phyloP scores from a whole-genome alignment of 345 rosid genomes.

The Pugionium dolabratum region DNA sequence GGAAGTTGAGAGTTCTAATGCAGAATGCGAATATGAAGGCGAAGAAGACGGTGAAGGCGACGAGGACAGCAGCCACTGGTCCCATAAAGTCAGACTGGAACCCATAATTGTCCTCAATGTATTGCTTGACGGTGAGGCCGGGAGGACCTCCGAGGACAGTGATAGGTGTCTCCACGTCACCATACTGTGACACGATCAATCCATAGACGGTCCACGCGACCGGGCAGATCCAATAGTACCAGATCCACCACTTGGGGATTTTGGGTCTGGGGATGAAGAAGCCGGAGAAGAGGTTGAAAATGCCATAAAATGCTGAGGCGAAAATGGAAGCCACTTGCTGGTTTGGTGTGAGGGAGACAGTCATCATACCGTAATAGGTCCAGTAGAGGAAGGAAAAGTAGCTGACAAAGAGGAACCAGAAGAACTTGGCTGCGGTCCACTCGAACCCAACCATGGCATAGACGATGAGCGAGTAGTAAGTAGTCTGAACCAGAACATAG shows the following conservation, averaged over 20 bases:
- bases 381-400: conserved; percentile 87
- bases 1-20: conserved; percentile 80
- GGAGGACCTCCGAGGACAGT: conserved; percentile 37
- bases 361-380: conserved; percentile 97
- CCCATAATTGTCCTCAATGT: conserved; percentile 53
- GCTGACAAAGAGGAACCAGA: conserved; percentile 71
- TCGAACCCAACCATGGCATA: conserved; percentile 73
- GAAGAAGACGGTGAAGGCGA: conserved; percentile 59
- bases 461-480: conserved; percentile 62
- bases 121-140: conserved; percentile 41
- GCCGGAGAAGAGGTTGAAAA: conserved; percentile 84
- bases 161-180: conserved; percentile 48
- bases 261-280: conserved; percentile 89
- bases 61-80: conserved; percentile 60
- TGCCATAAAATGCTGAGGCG: conserved; percentile 65
- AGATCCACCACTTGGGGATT: conserved; percentile 83
- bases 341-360: conserved; percentile 81
- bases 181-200: conserved; percentile 60
- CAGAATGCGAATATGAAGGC: conserved; percentile 73
- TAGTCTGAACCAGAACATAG: conserved; percentile 61
- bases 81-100: conserved; percentile 69
- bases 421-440: conserved; percentile 69
- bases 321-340: conserved; percentile 76
- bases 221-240: conserved; percentile 91
- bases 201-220: conserved; percentile 80